Conservation (phyloP, 768 basidiomycete genomes). For the Tubosaeta sp. region DNA sequence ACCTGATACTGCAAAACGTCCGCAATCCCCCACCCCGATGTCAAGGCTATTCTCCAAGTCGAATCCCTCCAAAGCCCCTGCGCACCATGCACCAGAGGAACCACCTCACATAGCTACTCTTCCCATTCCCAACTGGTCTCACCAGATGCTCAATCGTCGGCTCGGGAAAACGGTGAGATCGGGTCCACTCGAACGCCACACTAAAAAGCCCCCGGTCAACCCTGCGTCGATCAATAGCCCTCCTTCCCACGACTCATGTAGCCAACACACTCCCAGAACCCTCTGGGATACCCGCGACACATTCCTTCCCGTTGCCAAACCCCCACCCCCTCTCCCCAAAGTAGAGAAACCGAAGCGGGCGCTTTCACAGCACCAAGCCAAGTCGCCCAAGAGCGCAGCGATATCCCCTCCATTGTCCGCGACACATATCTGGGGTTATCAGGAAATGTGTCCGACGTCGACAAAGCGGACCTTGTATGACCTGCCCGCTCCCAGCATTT, state of each 20-base stretch:
- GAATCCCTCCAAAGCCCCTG: background rate
- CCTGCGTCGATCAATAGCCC: background rate
- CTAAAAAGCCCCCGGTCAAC: background rate
- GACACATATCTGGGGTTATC: background rate
- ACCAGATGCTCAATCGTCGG: background rate
- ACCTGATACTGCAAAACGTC: background rate
- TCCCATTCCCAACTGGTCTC: background rate
- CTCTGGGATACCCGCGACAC: constrained; percentile 16
- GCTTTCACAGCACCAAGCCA: background rate
- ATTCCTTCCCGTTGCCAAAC: constrained; percentile 19
- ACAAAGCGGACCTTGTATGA: background rate
- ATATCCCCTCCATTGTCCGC: background rate
- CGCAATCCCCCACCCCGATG: background rate
- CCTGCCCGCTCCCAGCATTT: background rate
- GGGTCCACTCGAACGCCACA: background rate
- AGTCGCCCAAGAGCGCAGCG: background rate
- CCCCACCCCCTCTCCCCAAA: constrained; percentile 16
- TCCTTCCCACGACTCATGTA: background rate
- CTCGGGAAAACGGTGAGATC: background rate
- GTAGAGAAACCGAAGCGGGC: constrained; percentile 7
- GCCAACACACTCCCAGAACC: background rate
- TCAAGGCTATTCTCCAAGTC: background rate
- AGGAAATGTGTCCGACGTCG: background rate
- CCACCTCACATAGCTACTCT: background rate
- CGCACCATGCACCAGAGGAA: background rate